A percentile compares a stretch with the other conserved stretches of the same genome.
These are phyloP conservation scores for Termitomyces sp. DNA, from an alignment of 768 basidiomycete species.

Conservation along the genomic window DNA sequence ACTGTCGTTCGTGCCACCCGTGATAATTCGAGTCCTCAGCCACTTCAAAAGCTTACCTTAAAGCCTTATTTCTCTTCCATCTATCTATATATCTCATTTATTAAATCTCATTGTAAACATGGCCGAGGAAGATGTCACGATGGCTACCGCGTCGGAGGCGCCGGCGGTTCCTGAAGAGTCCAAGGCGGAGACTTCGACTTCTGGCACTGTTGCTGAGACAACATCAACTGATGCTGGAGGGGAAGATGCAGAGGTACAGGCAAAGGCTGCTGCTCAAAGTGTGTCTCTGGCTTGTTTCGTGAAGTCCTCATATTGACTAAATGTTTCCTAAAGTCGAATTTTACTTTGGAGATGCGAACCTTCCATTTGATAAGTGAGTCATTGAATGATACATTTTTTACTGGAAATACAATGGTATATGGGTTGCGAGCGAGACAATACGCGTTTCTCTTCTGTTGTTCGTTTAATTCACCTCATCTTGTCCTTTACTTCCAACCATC, in stretches of 20 bases:
- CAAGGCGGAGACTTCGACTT: constrained; percentile 13
- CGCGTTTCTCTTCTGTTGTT: background rate
- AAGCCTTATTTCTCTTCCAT: background rate
- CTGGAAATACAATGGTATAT: background rate
- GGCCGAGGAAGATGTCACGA: constrained; percentile 27
- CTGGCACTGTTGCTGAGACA: constrained; percentile 10
- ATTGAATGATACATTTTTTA: background rate
- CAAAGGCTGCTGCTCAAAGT: constrained; percentile 57
- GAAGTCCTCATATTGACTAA: background rate
- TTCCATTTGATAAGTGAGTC: constrained; percentile 84
- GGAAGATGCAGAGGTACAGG: constrained; percentile 38
- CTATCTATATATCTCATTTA: constrained; percentile 20
- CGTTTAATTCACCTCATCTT: background rate
- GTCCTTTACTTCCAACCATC: background rate
- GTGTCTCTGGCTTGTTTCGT: constrained; percentile 15
- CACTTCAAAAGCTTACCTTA: background rate
- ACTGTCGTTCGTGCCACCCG: background rate
- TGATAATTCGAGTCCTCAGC: background rate
- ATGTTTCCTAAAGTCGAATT: constrained; percentile 68
- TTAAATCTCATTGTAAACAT: constrained; percentile 11
- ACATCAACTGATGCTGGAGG: constrained; percentile 11
- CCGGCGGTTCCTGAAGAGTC: constrained; percentile 11
- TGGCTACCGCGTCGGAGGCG: constrained; percentile 13
- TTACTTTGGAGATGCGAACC: constrained; percentile 95
- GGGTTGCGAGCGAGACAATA: no score